phyloP scores from a whole-genome alignment of 306 rosid species.

The Hippophae tibetana region DNA sequence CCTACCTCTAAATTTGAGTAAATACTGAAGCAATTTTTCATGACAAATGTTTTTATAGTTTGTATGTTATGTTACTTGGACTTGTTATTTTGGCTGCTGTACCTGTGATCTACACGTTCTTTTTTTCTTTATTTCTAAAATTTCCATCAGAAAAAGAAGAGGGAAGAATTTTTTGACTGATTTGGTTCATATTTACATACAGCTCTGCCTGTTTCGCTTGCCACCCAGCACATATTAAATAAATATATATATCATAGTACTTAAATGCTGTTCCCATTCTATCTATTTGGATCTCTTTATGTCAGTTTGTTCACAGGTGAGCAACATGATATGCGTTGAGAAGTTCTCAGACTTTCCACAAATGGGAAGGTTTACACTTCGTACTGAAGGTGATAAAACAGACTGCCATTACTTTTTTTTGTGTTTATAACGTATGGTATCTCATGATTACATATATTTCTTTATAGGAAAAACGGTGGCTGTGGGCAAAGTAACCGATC shows the following conservation, averaged over 20 bases:
- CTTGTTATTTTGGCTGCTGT: no score
- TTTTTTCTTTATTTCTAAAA: no score
- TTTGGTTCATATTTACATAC: no score
- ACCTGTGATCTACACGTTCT: no score
- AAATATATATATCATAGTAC: no score
- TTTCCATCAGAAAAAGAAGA: no score
- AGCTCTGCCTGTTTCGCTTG: no score
- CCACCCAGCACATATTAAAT: no score
- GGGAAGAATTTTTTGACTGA: no score
- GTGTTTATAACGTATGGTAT: constrained; percentile 4
- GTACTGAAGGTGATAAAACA: constrained; percentile 66
- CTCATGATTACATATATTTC: constrained; percentile 9
- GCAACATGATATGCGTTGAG: constrained; percentile 61
- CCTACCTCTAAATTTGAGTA: background rate
- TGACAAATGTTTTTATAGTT: no score
- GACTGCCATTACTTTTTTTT: background rate
- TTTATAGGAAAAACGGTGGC: constrained; percentile 82
- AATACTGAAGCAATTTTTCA: no score
- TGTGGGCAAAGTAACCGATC: constrained; percentile 71
- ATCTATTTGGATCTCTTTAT: constrained; percentile 1
- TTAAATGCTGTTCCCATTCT: background rate
- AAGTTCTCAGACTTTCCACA: constrained; percentile 71
- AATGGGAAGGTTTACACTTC: constrained; percentile 97
- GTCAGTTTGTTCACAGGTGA: constrained; percentile 43
- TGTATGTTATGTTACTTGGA: no score